Evolutionary conservation across 345 rosid species (phyloP).

Genomic region (Pistacia atlantica): DNA sequence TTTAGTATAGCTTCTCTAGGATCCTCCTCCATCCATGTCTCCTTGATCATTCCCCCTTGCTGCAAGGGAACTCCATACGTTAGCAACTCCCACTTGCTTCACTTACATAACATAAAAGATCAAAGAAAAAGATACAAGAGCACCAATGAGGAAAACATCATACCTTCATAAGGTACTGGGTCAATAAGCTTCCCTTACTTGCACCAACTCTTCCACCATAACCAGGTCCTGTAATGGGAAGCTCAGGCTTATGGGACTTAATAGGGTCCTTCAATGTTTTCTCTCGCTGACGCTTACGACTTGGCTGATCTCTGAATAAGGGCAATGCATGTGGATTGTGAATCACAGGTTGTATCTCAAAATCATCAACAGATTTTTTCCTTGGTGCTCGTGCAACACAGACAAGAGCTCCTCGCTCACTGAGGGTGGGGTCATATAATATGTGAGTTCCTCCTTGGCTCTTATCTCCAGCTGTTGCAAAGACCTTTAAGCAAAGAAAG

Average conservation of each 20-base stretch:
- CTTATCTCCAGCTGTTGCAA: constrained; percentile 89
- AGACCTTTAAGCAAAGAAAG: constrained; percentile 49
- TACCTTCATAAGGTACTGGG: constrained; percentile 97
- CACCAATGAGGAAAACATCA: background rate
- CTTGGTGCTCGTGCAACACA: constrained; percentile 97
- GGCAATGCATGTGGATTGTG: constrained; percentile 98
- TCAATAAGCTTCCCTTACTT: constrained; percentile 86
- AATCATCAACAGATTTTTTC: constrained; percentile 92
- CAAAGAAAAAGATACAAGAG: background rate
- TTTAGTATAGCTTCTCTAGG: constrained; percentile 97
- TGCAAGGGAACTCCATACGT: constrained; percentile 37
- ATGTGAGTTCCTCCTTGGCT: constrained; percentile 87
- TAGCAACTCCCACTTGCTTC: constrained; percentile 12
- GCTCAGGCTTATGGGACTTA: constrained; percentile 91
- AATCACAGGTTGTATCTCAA: constrained; percentile 79
- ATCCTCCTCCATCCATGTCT: constrained; percentile 99
- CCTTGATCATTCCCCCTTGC: constrained; percentile 99
- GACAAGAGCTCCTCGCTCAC: constrained; percentile 94
- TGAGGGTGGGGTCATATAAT: constrained; percentile 79
- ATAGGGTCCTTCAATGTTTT: constrained; percentile 87
- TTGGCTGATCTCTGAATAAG: constrained; percentile 94
- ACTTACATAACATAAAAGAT: background rate
- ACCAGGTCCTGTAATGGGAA: constrained; percentile 94
- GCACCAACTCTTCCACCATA: constrained; percentile 92
- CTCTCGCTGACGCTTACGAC: constrained; percentile 94